phyloP scores from a whole-genome alignment of 148 eudicot species.

The Silene latifolia region DNA sequence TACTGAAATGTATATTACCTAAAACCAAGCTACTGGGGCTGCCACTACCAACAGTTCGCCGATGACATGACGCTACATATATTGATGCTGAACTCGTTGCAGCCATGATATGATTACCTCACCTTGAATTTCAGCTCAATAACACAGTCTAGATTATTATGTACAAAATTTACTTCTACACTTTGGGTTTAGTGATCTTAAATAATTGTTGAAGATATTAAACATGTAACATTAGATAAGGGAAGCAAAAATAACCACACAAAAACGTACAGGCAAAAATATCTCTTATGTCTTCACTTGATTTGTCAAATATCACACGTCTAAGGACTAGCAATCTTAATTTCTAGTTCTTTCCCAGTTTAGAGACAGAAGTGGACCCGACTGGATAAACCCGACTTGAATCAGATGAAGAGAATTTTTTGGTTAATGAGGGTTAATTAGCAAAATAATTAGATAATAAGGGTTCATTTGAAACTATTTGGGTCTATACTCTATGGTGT shows the following conservation, averaged over 20 bases:
- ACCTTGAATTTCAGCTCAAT: constrained; percentile 10
- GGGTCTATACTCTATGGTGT: too few species aligned
- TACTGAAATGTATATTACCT: constrained; percentile 13
- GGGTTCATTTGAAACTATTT: too few species aligned
- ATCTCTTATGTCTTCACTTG: not conserved
- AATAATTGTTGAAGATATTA: not conserved
- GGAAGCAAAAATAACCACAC: constrained; percentile 26
- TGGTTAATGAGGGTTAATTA: too few species aligned
- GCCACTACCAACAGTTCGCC: constrained; percentile 19
- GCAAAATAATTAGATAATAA: too few species aligned
- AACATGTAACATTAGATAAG: constrained; percentile 22
- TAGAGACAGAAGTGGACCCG: too few species aligned
- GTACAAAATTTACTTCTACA: not conserved
- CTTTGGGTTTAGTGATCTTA: not conserved
- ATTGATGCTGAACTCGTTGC: constrained; percentile 26
- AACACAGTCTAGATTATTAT: not conserved
- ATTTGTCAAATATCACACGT: not conserved
- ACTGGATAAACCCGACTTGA: too few species aligned
- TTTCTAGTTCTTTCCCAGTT: too few species aligned
- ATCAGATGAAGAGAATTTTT: too few species aligned
- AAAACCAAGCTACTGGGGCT: constrained; percentile 15
- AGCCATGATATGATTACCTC: constrained; percentile 2
- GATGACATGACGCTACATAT: constrained; percentile 23
- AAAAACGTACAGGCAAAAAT: constrained; percentile 10
- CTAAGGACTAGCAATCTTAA: too few species aligned